phyloP scores from a whole-genome alignment of 2,329 filamentous ascomycete species.

The Thelonectria olida region DNA sequence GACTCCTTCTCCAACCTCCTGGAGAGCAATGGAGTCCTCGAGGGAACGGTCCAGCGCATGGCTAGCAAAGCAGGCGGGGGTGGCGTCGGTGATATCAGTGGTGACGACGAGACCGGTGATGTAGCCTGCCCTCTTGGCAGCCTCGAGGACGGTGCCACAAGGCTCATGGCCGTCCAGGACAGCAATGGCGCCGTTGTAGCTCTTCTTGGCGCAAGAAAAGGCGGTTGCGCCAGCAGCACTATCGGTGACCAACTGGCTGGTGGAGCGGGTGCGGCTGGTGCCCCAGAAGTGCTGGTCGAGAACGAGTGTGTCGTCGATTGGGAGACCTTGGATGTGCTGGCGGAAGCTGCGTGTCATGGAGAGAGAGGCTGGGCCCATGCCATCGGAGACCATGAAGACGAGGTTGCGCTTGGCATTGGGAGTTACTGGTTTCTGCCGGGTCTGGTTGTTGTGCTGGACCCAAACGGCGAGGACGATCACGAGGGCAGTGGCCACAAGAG shows the following conservation, averaged over 20 bases:
- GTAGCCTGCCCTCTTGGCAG: constrained; percentile 91
- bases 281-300: constrained; percentile 93
- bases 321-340: constrained; percentile 79
- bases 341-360: constrained; percentile 87
- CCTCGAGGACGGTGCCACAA: constrained; percentile 92
- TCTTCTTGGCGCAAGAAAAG: constrained; percentile 92
- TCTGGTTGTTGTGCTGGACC: constrained; percentile 75
- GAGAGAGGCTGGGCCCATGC: constrained; percentile 95
- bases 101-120: constrained; percentile 94
- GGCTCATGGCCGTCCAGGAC: constrained; percentile 85
- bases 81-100: constrained; percentile 94
- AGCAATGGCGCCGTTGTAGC: constrained; percentile 96
- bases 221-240: constrained; percentile 97
- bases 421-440: constrained; percentile 45
- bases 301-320: constrained; percentile 77
- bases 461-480: constrained; percentile 84
- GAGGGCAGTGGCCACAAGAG: constrained; percentile 78
- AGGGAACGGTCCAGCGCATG: constrained; percentile 84
- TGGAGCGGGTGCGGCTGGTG: constrained; percentile 85
- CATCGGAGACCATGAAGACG: constrained; percentile 99
- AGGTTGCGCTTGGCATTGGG: constrained; percentile 83
- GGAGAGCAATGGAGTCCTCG: constrained; percentile 90
- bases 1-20: constrained; percentile 89
- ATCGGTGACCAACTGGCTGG: constrained; percentile 88
- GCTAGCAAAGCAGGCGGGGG: constrained; percentile 91